Evolutionary conservation across 2,329 filamentous ascomycete genomes (phyloP).

Genomic region (Escovopsis weberi): DNA sequence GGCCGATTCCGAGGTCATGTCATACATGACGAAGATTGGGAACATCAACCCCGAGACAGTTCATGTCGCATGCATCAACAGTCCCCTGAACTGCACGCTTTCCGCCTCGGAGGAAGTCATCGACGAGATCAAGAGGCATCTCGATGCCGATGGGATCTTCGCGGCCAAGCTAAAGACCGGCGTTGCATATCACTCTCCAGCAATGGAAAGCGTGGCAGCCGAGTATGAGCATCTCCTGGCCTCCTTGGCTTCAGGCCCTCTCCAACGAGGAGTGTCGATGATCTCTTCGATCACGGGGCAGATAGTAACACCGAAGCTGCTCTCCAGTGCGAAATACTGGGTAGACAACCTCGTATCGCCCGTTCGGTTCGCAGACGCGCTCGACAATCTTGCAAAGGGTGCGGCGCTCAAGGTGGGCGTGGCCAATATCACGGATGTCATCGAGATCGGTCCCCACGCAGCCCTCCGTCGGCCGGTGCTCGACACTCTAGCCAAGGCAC

Average conservation of each 20-base stretch:
- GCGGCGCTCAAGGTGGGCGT: constrained; percentile 1
- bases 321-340: constrained; percentile 2
- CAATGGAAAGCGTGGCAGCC: constrained; percentile 17
- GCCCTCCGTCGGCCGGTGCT: background rate
- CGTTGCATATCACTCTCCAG: constrained; percentile 11
- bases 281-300: constrained; percentile 3
- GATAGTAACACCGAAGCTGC: background rate
- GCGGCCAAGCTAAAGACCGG: constrained; percentile 10
- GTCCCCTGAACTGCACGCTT: constrained; percentile 16
- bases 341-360: constrained; percentile 5
- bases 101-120: constrained; percentile 11
- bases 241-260: background rate
- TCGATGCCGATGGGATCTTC: constrained; percentile 12
- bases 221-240: constrained; percentile 22
- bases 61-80: constrained; percentile 17
- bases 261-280: background rate
- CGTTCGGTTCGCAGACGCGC: constrained; percentile 2
- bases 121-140: constrained; percentile 9
- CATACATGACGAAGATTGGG: background rate
- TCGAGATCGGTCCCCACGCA: constrained; percentile 4
- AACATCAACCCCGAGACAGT: background rate
- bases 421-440: background rate
- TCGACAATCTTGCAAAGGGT: background rate
- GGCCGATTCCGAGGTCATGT: background rate
- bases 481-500: background rate